Evolutionary conservation across 352 stramenopile genomes (phyloP), one percentile per base, ranked within the genome.

Genomic region (Phytophthora ohioensis): DNA sequence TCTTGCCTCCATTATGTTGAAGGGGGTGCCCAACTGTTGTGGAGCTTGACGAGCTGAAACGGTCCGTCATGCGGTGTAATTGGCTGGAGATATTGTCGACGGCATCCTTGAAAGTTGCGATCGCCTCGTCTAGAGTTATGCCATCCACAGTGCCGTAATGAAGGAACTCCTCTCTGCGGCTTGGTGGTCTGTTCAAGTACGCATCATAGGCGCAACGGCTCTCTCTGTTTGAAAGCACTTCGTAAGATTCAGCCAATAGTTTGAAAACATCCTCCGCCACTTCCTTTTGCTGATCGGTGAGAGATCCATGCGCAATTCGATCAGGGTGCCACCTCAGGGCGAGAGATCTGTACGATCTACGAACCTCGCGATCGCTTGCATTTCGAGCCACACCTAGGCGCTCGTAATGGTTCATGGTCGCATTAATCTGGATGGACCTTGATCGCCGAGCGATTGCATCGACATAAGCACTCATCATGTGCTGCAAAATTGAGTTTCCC

Each of bases 381-480:
- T 90, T 87, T 42, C 76, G 73, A 7, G 82, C 66, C 1, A 96
- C 69, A 5, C 79, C 76, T 11, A 96, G 62, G 7, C 88, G 84
- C 52, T 96, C 88, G 69, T 96, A 96, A 49, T 91, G 90, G 66
- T 93, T 91, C 88, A 96, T 94, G 3, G 71, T 88, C 41, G 81
- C 78, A 47, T 93, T 92, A 64, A 94, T 88, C 67, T 93, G 81
- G 53, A 93, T 91, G 7, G 80, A 90, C 27, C 73, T 90, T 12
- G 84, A 91, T 15, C 88, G 84, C 27, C 86, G 81, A 2, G 84
- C 78, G 35, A 96, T 78, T 2, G 84, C 74, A 36, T 91, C 84
- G 0, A 94, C 80, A 64, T 96, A 96, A 17, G 84, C 80, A 55
- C 68, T 88, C 87, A 96, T 93, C 39, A 91, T 71, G 54, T 96